Evolutionary conservation across 805 yeast species (phyloP), one percentile per base, ranked within the genome.

Genomic region (Candida namnaoensis): DNA sequence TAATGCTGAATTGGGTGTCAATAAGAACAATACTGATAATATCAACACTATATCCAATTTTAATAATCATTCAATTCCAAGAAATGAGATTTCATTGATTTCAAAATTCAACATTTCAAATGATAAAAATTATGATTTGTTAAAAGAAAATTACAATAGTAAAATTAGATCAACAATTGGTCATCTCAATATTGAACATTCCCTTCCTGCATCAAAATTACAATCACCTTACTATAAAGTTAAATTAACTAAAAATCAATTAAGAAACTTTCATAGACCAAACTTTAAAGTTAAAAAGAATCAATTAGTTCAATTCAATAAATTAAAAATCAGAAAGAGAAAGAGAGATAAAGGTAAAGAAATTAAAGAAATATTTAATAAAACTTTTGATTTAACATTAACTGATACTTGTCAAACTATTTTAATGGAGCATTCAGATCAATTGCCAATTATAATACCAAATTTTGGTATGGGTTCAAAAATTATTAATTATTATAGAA

Each of bases 401-500:
- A 88, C 95, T 30, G 99, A 93, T 56, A 74, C 87, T 3, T 88
- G 88, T 0, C 77, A 80, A 12, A 71, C 87, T 13, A 77, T 88
- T 45, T 69, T 86, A 40, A 68, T 88, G 69, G 99, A 93, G 57
- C 93, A 91, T 57, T 76, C 93, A 11, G 99, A 93, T 58, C 95
- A 93, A 60, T 69, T 69, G 40, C 99, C 99, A 1, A 64, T 80
- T 37, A 82, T 86, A 1, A 64, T 93, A 28, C 83, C 91, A 5
- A 87, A 86, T 45, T 87, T 83, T 59, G 99, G 99, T 44, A 93
- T 93, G 99, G 95, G 96, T 7, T 82, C 90, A 36, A 93, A 91
- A 57, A 65, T 93, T 44, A 85, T 93, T 51, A 93, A 93, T 56
- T 93, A 93, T 58, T 93, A 93, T 61, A 74, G 99, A 49, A 91